Evolutionary conservation across 2,329 filamentous ascomycete species (phyloP).

Genomic region (Fusarium dlaminii): DNA sequence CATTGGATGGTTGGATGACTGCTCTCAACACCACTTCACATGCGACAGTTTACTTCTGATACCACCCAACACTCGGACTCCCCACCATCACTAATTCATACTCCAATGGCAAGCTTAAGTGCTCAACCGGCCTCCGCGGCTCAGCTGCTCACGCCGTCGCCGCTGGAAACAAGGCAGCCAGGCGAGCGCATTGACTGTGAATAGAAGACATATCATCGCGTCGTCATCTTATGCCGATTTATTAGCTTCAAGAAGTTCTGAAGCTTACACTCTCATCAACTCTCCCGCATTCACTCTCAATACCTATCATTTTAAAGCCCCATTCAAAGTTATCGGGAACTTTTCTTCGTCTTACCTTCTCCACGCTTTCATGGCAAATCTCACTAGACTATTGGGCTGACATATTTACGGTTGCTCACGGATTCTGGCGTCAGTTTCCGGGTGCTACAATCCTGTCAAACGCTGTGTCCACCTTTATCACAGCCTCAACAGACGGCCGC

Average conservation of each 20-base stretch:
- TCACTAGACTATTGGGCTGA: not conserved
- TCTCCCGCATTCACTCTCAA: not conserved
- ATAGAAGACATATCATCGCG: not conserved
- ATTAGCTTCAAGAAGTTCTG: conserved; percentile 26
- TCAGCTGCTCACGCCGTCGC: conserved; percentile 9
- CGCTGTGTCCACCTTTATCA: conserved; percentile 4
- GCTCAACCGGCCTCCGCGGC: conserved; percentile 16
- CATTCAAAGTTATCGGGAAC: not conserved
- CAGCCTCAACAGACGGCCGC: not conserved
- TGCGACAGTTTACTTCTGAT: conserved; percentile 11
- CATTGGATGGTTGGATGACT: conserved; percentile 1
- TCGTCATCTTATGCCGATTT: conserved; percentile 6
- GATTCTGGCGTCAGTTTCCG: conserved; percentile 8
- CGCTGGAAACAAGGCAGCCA: conserved; percentile 14
- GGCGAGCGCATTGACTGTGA: not conserved
- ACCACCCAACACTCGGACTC: conserved; percentile 3
- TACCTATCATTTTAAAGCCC: not conserved
- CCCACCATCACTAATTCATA: conserved; percentile 11
- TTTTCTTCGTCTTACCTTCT: conserved; percentile 20
- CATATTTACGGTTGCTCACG: conserved; percentile 8
- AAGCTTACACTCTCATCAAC: not conserved
- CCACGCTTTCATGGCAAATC: not conserved
- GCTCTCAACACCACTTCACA: conserved; percentile 20
- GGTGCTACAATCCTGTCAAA: conserved; percentile 20
- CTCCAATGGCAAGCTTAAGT: conserved; percentile 19